These are phyloP conservation scores for Spergularia bocconei DNA, from an alignment of 148 eudicot genomes.

Conservation along the genomic window DNA sequence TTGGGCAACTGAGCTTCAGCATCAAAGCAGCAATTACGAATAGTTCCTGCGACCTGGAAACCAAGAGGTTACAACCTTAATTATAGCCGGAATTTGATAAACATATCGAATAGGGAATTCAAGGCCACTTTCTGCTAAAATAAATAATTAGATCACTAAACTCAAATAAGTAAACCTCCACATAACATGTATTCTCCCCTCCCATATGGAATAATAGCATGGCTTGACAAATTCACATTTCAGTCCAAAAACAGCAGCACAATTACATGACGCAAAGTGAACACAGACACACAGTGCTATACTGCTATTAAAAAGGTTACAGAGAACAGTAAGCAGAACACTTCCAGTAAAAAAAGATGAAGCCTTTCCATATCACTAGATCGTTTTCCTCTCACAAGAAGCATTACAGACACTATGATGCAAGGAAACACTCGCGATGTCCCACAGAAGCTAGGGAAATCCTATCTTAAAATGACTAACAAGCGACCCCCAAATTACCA, in stretches of 20 bases:
- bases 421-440: neutral
- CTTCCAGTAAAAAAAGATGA: neutral
- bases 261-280: neutral
- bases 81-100: neutral
- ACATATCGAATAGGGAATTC: neutral
- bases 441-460: neutral
- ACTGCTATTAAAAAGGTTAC: neutral
- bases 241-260: no score
- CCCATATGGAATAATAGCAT: no score
- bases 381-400: neutral
- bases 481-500: neutral
- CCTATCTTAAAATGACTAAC: neutral
- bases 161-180: neutral
- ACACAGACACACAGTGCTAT: no score
- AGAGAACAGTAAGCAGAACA: neutral
- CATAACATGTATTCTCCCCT: neutral
- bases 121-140: neutral
- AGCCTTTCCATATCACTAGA: neutral
- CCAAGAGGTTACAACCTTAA: constrained; percentile 6
- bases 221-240: no score
- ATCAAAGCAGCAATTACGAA: constrained; percentile 98
- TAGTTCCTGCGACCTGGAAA: constrained; percentile 78
- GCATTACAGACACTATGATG: neutral
- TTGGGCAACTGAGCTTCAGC: constrained; percentile 86
- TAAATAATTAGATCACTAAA: neutral